Percentiles rank a stretch among this genome's conserved stretches.
These are phyloP conservation scores for Mycosarcoma maydis DNA, from an alignment of 1,284 basidiomycete genomes.

Conservation along the genomic window DNA sequence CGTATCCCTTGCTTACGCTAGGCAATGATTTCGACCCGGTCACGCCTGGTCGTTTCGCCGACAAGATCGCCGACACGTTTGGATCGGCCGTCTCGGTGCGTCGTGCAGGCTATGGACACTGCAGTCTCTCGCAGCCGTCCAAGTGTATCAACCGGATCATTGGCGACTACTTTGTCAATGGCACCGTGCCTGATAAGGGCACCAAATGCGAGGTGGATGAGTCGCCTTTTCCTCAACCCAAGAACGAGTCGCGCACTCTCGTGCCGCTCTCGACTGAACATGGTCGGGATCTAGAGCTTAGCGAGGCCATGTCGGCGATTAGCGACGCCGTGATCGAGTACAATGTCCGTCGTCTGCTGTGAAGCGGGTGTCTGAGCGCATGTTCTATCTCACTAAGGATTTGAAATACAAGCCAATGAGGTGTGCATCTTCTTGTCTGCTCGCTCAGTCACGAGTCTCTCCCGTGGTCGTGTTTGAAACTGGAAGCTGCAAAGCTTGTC, in stretches of 20 bases:
- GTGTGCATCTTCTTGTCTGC: too few species aligned
- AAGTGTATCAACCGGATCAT: constrained; percentile 50
- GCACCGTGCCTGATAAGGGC: constrained; percentile 42
- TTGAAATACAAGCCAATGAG: too few species aligned
- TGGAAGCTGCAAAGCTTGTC: too few species aligned
- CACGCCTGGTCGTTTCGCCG: constrained; percentile 43
- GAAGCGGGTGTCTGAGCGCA: too few species aligned
- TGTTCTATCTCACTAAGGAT: too few species aligned
- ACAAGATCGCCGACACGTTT: constrained; percentile 44
- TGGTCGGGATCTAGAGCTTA: constrained; percentile 16
- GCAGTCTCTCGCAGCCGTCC: constrained; percentile 40
- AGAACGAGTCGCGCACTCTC: constrained; percentile 9
- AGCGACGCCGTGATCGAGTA: constrained; percentile 22
- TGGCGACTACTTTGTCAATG: constrained; percentile 49
- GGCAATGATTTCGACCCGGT: constrained; percentile 57
- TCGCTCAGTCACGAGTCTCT: too few species aligned
- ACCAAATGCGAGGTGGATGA: constrained; percentile 38
- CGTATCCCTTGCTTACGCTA: constrained; percentile 45
- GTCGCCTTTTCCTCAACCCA: constrained; percentile 35
- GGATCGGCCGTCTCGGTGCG: constrained; percentile 37
- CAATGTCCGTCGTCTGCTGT: constrained; percentile 25
- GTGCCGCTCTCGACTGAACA: constrained; percentile 16
- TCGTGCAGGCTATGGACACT: constrained; percentile 48
- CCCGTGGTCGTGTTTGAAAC: too few species aligned
- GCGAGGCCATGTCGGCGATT: constrained; percentile 29